Evolutionary conservation across 2,329 filamentous ascomycete genomes (phyloP), one percentile per base, ranked within the genome.

Genomic region (Pseudodiploospora longispora): DNA sequence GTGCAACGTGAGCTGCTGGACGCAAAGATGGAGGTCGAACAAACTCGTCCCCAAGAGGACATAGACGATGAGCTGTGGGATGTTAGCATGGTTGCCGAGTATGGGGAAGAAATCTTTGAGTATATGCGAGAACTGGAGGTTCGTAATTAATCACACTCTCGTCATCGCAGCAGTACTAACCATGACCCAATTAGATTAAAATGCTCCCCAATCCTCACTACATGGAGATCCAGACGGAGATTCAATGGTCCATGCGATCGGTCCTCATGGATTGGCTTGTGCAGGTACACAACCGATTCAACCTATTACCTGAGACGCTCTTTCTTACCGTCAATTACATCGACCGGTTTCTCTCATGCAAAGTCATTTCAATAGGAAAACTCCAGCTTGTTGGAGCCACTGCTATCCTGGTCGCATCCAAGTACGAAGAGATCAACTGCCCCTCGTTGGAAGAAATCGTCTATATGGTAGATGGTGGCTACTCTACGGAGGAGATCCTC

Each of bases 371-470:
- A 2, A 78, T 97, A 10, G 87, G 85, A 49, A 97, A 97, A 69
- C 76, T 98, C 38, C 93, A 98, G 69, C 80, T 98, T 10, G 93
- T 97, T 41, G 93, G 93, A 38, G 91, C 93, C 27, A 97, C 93
- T 4, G 93, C 93, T 28, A 85, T 98, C 53, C 90, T 97, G 57
- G 83, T 98, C 48, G 93, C 93, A 9, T 87, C 93, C 55, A 98
- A 98, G 68, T 98, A 96, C 61, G 93, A 98, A 66, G 93, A 98
- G 69, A 96, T 98, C 71, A 95, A 95, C 66, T 95, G 90, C 64
- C 93, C 90, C 27, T 95, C 91, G 1, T 82, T 98, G 27, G 79
- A 85, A 49, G 93, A 98, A 71, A 95, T 98, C 58, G 86, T 95
- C 48, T 97, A 91, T 72, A 97, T 98, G 91, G 93, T 98, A 35